Evolutionary conservation across 768 basidiomycete genomes (phyloP), one percentile per base, ranked within the genome.

Genomic region (Amanita molliuscula): DNA sequence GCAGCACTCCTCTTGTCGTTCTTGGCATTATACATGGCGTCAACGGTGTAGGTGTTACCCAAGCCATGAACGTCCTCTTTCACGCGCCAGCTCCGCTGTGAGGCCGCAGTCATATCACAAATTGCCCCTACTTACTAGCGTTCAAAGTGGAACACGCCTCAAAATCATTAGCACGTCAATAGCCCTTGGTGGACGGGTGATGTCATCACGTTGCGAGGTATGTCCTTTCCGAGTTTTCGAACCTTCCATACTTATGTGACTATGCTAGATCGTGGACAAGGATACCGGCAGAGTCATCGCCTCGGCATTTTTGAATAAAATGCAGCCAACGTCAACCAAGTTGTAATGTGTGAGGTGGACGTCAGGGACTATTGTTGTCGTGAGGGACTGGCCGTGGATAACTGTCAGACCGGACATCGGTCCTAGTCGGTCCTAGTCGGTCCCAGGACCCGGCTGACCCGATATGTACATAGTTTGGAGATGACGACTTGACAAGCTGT

Each of bases 21-120:
- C 69, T 88, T 8, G 84, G 83, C 2, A 59, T 85, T 36, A 62
- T 79, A 33, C 70, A 76, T 56, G 72, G 74, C 52, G 63, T 71
- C 23, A 86, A 87, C 50, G 84, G 83, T 2, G 84, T 86, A 10
- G 84, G 84, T 9, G 84, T 87, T 16, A 87, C 81, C 3, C 82
- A 85, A 61, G 74, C 76, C 8, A 76, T 85, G 77, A 81, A 79
- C 53, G 69, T 87, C 21, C 62, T 77, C 26, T 87, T 82, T 63
- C 84, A 84, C 59, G 72, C 84, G 13, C 83, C 84, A 9, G 82
- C 81, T 3, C 69, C 79, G 3, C 59, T 69, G 83, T 81, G 61
- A 65, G 80, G 68, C 23, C 13, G 31, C 37, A 35, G 37, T 52
- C 51, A 28, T 23, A 3, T 2, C 49, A 35, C 20, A 35, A n/a